Base-by-base conservation (phyloP, 1,284 basidiomycete genomes). In the Ceraceosorus bombacis region DNA sequence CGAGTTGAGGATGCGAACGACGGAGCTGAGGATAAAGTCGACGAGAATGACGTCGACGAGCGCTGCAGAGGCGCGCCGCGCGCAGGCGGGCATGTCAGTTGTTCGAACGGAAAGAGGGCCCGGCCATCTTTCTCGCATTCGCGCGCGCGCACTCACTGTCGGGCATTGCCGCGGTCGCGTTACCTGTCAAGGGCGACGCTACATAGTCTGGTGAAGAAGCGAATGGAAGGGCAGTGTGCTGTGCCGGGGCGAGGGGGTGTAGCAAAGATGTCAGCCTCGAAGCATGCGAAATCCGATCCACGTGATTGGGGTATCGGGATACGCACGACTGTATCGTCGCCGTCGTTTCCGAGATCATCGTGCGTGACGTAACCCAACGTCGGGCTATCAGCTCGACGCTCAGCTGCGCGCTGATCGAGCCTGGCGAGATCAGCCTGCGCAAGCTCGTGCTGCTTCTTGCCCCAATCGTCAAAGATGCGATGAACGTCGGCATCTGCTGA, bases 301-400 rank as follows among this genome's bases (percentile, higher is more conserved):
- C 54, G 49, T 62, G n/a, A n/a, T n/a, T n/a, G n/a, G n/a, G n/a
- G n/a, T n/a, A n/a, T n/a, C n/a, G n/a, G n/a, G n/a, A n/a, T n/a
- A n/a, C n/a, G n/a, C n/a, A n/a, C n/a, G n/a, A n/a, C 55, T 5
- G 72, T 76, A 15, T 76, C 74, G 59, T 76, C 74, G n/a, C 74
- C 74, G 6, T 46, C 12, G 3, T 68, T 71, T 0, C 60, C 54
- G 52, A 66, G 72, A 15, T 57, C 60, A 58, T 76, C 74, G 5
- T 68, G 66, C n/a, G 74, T 77, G n/a, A 73, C 68, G 49, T 77
- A 77, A n/a, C 74, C 74, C 0, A 77, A 55, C 15, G 72, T 71
- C n/a, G n/a, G n/a, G n/a, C n/a, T n/a, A n/a, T n/a, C n/a, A n/a
- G n/a, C n/a, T 43, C 37, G 58, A 59, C 51, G 63, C 59, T 49